These are phyloP conservation scores for Amanita molliuscula DNA, from an alignment of 768 basidiomycete genomes.

Conservation along the genomic window DNA sequence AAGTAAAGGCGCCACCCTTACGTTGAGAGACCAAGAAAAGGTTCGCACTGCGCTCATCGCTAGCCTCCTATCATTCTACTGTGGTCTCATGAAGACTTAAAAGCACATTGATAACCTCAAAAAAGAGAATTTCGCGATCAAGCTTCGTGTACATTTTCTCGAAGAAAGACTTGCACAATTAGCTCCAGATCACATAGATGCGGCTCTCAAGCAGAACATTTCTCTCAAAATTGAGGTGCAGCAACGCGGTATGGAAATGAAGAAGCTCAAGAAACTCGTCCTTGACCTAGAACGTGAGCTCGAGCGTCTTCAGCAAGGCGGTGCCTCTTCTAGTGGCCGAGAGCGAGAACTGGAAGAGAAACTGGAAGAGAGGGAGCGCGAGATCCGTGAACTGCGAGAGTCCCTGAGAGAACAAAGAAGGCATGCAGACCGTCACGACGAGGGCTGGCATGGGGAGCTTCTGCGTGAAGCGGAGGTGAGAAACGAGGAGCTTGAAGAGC, in stretches of 20 bases:
- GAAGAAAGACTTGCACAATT: slow-evolving; percentile 87
- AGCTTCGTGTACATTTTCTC: slow-evolving; percentile 90
- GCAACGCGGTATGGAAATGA: slow-evolving; percentile 81
- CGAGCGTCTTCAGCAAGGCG: slow-evolving; percentile 49
- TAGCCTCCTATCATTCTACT: not conserved
- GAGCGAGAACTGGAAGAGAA: slow-evolving; percentile 72
- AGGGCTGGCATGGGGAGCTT: slow-evolving; percentile 41
- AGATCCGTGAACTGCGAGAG: slow-evolving; percentile 56
- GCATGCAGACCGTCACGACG: slow-evolving; percentile 33
- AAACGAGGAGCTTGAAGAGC: slow-evolving; percentile 62
- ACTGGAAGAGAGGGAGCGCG: slow-evolving; percentile 63
- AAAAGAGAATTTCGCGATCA: slow-evolving; percentile 96
- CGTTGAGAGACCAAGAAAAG: slow-evolving; percentile 94
- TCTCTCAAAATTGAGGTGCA: slow-evolving; percentile 89
- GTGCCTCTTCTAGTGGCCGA: slow-evolving; percentile 32
- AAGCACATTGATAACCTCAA: slow-evolving; percentile 93
- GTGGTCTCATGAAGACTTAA: slow-evolving; percentile 3
- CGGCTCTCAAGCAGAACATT: slow-evolving; percentile 86
- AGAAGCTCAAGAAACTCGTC: slow-evolving; percentile 84
- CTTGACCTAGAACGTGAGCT: slow-evolving; percentile 77
- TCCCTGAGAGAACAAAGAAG: slow-evolving; percentile 21
- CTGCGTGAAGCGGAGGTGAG: slow-evolving; percentile 48
- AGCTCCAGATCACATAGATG: slow-evolving; percentile 87
- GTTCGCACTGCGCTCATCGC: slow-evolving; percentile 28
- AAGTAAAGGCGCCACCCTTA: slow-evolving; percentile 46